These are phyloP conservation scores for Colletotrichum cuscutae DNA, from an alignment of 2,329 filamentous ascomycete species.

Conservation along the genomic window DNA sequence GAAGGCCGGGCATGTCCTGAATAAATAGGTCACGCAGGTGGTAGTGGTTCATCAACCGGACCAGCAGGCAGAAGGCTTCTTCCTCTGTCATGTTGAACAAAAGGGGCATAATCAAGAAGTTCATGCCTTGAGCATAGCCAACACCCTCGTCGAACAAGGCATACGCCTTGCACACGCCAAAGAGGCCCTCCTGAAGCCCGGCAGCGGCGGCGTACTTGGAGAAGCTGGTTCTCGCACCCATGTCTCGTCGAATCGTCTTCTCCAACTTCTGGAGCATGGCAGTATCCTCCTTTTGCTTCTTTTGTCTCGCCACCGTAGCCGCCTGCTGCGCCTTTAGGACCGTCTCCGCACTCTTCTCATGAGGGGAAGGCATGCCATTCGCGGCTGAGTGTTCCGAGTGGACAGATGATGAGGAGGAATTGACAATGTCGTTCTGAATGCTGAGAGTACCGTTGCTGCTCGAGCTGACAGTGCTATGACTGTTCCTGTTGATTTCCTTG, in stretches of 20 bases:
- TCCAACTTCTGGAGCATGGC: slow-evolving; percentile 83
- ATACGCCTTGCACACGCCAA: slow-evolving; percentile 97
- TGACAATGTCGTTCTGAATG: slow-evolving; percentile 72
- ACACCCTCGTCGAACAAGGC: slow-evolving; percentile 94
- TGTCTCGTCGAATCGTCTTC: slow-evolving; percentile 88
- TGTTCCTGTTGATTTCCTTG: slow-evolving; percentile 75
- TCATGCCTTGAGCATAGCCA: slow-evolving; percentile 98
- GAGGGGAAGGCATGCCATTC: slow-evolving; percentile 64
- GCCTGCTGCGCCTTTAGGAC: slow-evolving; percentile 72
- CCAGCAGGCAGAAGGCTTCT: slow-evolving; percentile 93
- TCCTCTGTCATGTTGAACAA: slow-evolving; percentile 99
- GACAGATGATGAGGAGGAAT: slow-evolving; percentile 86
- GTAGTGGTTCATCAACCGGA: slow-evolving; percentile 97
- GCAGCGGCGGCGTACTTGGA: slow-evolving; percentile 94
- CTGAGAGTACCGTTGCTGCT: slow-evolving; percentile 65
- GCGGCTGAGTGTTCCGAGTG: slow-evolving; percentile 79
- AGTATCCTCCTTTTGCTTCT: slow-evolving; percentile 82
- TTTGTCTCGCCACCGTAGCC: slow-evolving; percentile 75
- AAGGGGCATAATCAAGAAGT: slow-evolving; percentile 96
- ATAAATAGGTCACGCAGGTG: slow-evolving; percentile 92
- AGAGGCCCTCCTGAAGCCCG: slow-evolving; percentile 91
- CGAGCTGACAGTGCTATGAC: slow-evolving; percentile 63
- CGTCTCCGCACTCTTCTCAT: slow-evolving; percentile 72
- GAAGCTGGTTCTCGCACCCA: slow-evolving; percentile 93
- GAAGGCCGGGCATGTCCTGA: slow-evolving; percentile 95